phyloP scores from a whole-genome alignment of 1,139 yeast genomes.

The Pichia sp. region DNA sequence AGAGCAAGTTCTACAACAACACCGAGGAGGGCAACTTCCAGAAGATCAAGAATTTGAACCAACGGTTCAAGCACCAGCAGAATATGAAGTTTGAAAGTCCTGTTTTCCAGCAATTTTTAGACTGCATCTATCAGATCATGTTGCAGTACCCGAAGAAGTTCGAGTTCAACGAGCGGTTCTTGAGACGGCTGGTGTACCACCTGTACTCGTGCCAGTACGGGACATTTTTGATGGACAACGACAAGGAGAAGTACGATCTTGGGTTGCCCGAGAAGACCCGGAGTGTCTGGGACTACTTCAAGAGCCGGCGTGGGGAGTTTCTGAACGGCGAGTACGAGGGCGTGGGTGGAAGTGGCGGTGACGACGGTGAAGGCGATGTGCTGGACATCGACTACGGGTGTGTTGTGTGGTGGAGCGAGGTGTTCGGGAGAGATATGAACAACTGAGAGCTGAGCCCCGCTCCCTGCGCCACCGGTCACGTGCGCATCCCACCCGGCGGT shows the following conservation, averaged over 20 bases:
- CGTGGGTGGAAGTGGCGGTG: background rate
- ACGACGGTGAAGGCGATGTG: constrained; percentile 5
- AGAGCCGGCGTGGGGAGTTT: constrained; percentile 73
- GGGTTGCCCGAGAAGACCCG: constrained; percentile 51
- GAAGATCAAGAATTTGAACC: constrained; percentile 36
- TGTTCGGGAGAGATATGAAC: constrained; percentile 55
- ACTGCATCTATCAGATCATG: constrained; percentile 77
- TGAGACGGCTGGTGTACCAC: constrained; percentile 82
- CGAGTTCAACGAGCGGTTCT: constrained; percentile 86
- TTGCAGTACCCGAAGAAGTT: constrained; percentile 70
- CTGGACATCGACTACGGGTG: constrained; percentile 32
- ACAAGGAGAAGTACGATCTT: constrained; percentile 52
- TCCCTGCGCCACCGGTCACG: no score
- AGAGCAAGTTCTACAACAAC: constrained; percentile 36
- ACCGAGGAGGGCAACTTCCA: constrained; percentile 29
- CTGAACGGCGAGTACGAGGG: constrained; percentile 46
- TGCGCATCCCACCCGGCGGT: background rate
- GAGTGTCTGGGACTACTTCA: constrained; percentile 93
- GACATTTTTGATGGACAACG: constrained; percentile 76
- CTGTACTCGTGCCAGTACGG: constrained; percentile 95
- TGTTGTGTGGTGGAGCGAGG: constrained; percentile 32
- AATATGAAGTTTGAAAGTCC: constrained; percentile 70
- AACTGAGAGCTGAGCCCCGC: no score
- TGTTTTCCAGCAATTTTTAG: constrained; percentile 89
- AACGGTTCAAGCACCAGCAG: constrained; percentile 39